Percentiles rank a stretch among this genome's conserved stretches.
Conservation (phyloP, 176 grass and related monocot genomes). For the Avena insularis region DNA sequence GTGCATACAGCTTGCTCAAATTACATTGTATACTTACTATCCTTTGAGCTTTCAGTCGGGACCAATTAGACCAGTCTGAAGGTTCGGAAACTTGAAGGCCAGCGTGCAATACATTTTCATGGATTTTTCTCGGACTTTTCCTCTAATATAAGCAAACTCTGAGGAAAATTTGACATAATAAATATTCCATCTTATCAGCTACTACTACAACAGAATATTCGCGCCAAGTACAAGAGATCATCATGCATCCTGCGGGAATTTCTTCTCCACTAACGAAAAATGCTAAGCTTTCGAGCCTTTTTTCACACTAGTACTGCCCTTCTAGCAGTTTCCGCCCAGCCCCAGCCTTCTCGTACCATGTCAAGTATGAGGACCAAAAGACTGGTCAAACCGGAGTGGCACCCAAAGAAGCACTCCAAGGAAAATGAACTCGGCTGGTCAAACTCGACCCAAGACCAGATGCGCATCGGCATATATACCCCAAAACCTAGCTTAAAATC, state of each 20-base stretch:
- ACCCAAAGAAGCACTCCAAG: not conserved
- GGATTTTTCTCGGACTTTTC: not conserved
- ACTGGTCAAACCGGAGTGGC: slow-evolving; percentile 46
- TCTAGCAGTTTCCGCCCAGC: slow-evolving; percentile 16
- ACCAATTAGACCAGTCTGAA: not conserved
- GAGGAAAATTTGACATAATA: not conserved
- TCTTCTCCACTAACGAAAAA: slow-evolving; percentile 33
- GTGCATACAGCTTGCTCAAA: slow-evolving; percentile 5
- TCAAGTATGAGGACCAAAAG: slow-evolving; percentile 55
- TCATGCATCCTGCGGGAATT: not conserved
- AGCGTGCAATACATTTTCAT: not conserved
- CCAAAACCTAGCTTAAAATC: not conserved
- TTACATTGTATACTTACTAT: not conserved
- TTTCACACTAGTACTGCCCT: not conserved
- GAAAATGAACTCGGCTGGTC: slow-evolving; percentile 50
- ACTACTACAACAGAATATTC: not conserved
- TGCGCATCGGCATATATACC: not conserved
- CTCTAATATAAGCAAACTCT: not conserved
- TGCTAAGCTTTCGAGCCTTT: not conserved
- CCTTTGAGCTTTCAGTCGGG: not conserved
- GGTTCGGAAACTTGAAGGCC: not conserved
- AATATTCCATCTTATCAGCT: not conserved
- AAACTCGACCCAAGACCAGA: slow-evolving; percentile 37
- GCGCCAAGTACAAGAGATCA: not conserved
- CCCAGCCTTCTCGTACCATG: slow-evolving; percentile 6